Evolutionary conservation across 768 basidiomycete species (phyloP), one percentile per base, ranked within the genome.

Genomic region (Stropharia rugosoannulata): DNA sequence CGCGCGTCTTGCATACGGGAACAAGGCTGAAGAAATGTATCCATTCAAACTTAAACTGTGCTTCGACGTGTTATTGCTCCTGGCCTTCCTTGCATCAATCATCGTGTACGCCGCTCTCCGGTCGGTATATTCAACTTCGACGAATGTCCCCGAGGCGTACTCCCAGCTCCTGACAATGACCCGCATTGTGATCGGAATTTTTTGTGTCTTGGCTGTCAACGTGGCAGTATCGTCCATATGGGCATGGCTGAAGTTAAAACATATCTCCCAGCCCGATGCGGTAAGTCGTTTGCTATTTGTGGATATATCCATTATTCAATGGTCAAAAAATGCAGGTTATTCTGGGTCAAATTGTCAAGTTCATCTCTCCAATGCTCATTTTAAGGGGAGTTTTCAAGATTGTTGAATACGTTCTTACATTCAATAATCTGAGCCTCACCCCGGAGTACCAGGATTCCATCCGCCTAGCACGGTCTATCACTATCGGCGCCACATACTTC

Each of bases 341-440:
- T 16, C 39, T 51, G 12, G 50, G 50, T 11, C 50, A 51, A 6
- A 18, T 41, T 27, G 50, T 39, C 39, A 51, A 51, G 16, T 51
- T 51, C 18, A 40, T 51, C 40, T 51, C 50, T 40, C 50, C 50
- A 6, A 39, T 51, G 39, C 38, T 51, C 39, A 27, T 51, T 27
- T 27, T 32, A 2, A 22, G 50, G 22, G 50, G 39, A 2, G 41
- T 51, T 41, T 51, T 40, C 29, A 51, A 29, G 39, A 40, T 51
- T 41, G 38, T 51, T 11, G 35, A 42, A 29, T 51, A 51, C 16
- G 40, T 42, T 5, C 38, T 51, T 11, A 6, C 16, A 16, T 37
- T 41, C 40, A 22, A 16, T 29, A 41, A 10, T 22, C n/a, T 11
- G 13, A 22, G 18, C 16, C 4, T 46, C 43, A 18, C n/a, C 4